Percentiles rank a stretch among this genome's conserved stretches.
These are phyloP conservation scores for Serendipita sp. DNA, from an alignment of 768 basidiomycete genomes.

Conservation along the genomic window DNA sequence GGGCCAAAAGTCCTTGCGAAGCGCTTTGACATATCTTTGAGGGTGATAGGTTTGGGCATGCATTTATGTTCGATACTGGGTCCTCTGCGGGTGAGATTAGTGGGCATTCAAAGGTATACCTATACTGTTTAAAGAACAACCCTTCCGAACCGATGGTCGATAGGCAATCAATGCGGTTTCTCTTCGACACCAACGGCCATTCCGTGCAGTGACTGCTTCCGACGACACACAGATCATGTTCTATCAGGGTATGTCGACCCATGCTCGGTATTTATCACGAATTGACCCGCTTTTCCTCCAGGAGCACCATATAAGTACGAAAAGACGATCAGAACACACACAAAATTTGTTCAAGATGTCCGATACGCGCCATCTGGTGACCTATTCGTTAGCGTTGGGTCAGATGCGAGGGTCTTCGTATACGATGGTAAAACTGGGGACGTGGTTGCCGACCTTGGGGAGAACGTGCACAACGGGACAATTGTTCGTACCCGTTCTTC, in stretches of 20 bases:
- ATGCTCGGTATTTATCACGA: neutral
- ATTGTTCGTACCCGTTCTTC: constrained; percentile 35
- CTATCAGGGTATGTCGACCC: constrained; percentile 43
- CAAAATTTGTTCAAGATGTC: constrained; percentile 85
- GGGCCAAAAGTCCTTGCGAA: neutral
- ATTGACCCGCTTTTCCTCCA: neutral
- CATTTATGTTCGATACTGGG: constrained; percentile 72
- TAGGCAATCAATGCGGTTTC: constrained; percentile 79
- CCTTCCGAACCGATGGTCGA: neutral
- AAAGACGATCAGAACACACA: constrained; percentile 77
- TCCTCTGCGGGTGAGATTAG: constrained; percentile 75
- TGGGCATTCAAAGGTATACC: constrained; percentile 69
- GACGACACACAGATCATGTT: constrained; percentile 76
- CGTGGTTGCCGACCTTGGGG: constrained; percentile 48
- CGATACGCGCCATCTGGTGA: constrained; percentile 69
- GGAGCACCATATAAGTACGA: constrained; percentile 82
- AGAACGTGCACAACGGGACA: constrained; percentile 55
- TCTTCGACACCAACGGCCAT: constrained; percentile 78
- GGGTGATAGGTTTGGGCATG: constrained; percentile 57
- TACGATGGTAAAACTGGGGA: constrained; percentile 88
- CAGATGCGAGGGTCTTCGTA: constrained; percentile 73
- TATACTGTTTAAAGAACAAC: neutral
- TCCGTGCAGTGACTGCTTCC: constrained; percentile 73
- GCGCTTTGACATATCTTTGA: too few relatives aligned
- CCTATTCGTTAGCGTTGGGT: constrained; percentile 75